Conservation (phyloP, 169 alveolate species). For the Plasmodium fragile region DNA sequence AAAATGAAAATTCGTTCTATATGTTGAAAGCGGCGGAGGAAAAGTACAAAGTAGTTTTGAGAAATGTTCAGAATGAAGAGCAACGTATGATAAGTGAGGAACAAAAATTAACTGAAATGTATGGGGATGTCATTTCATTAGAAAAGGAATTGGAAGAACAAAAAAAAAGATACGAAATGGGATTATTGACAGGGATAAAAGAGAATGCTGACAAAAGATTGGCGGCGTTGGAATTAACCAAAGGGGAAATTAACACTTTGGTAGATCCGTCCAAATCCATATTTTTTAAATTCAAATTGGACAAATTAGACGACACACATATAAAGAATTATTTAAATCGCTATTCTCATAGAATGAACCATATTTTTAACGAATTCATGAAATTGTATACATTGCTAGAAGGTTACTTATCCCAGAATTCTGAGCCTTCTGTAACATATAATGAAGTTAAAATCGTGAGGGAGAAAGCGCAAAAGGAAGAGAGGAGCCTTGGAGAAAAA, state of each 20-base stretch:
- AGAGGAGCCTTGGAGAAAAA: not conserved
- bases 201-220: constrained; percentile 6
- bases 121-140: not conserved
- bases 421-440: not conserved
- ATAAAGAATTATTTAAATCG: constrained; percentile 8
- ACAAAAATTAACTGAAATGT: not conserved
- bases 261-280: not conserved
- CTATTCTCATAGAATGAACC: not conserved
- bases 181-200: not conserved
- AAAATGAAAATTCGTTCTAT: not conserved
- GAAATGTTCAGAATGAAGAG: not conserved
- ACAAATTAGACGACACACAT: not conserved
- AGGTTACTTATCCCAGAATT: not conserved
- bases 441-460: not conserved
- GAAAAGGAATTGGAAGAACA: constrained; percentile 2
- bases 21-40: not conserved
- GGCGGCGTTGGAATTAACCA: not conserved
- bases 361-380: not conserved
- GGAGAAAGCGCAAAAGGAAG: not conserved
- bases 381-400: not conserved
- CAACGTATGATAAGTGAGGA: constrained; percentile 14
- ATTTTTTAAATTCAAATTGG: constrained; percentile 6
- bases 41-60: not conserved
- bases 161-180: constrained; percentile 5
- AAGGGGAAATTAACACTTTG: constrained; percentile 1